Evolutionary conservation across 352 stramenopile species (phyloP).

Genomic region (Phytopythium delawarense): DNA sequence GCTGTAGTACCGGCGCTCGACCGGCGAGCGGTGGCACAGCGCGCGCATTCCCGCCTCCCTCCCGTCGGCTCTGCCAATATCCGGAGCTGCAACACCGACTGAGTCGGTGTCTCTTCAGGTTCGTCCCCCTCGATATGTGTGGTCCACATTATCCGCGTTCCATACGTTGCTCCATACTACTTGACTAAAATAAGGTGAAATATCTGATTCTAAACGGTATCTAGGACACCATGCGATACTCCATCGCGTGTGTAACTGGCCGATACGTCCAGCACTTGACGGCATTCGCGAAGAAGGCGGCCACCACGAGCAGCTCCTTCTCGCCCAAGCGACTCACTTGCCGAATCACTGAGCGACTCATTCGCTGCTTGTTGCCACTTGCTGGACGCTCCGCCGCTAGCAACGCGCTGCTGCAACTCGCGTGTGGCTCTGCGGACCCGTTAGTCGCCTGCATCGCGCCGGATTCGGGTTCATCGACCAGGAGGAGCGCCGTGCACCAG

Average conservation of each 20-base stretch:
- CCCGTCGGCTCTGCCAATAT: neutral
- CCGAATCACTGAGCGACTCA: neutral
- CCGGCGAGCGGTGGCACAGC: constrained; percentile 38
- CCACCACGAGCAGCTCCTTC: neutral
- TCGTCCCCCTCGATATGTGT: neutral
- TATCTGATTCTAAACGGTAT: neutral
- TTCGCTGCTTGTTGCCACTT: neutral
- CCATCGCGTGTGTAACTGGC: neutral
- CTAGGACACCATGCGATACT: neutral
- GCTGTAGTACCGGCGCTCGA: constrained; percentile 62
- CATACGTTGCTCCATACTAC: neutral
- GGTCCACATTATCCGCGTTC: neutral
- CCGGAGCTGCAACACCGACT: constrained; percentile 4
- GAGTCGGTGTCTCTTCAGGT: neutral
- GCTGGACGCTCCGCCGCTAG: constrained; percentile 1
- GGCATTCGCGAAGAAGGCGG: neutral
- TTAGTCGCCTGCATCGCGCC: neutral
- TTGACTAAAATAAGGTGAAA: neutral
- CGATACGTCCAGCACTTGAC: neutral
- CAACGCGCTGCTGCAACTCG: neutral
- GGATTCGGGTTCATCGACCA: neutral
- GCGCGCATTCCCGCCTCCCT: constrained; percentile 26
- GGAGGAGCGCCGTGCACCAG: neutral
- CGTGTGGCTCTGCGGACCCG: neutral
- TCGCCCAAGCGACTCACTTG: neutral